Evolutionary conservation across 2,329 filamentous ascomycete species (phyloP), one percentile per base, ranked within the genome.

Genomic region (Aphanoascus verrucosus): DNA sequence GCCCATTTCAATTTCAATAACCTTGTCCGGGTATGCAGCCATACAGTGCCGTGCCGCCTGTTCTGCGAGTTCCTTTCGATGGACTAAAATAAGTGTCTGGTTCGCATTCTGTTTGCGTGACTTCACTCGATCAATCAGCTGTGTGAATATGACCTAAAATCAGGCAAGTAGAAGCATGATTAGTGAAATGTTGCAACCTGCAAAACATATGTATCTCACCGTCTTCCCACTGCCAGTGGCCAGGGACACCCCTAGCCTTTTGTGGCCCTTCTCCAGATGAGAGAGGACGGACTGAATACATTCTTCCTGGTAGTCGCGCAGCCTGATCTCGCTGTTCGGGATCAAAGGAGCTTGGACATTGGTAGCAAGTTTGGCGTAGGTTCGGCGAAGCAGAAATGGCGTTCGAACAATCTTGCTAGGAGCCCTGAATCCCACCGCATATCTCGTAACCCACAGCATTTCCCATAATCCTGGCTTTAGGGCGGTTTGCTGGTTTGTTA

Each of bases 191-290:
- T 12, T 7, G 28, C 5, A 2, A 14, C 31, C 9, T 5, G 31
- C 8, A 46, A 47, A 17, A 15, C 43, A 35, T 32, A 9, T 6
- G 11, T 28, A 32, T 62, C 77, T 56, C 69, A 87, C 88, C 6
- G 89, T 96, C 68, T 96, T 96, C 5, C 89, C 89, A 58, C 86
- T 83, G 1, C 90, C 89, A 2, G 90, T 96, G 2, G 89, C 90
- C 35, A 96, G 69, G 0, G 90, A 95, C 4, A 95, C 79, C 0
- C 89, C 89, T 1, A 95, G 72, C 5, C 90, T 79, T 63, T 86
- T 89, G 59, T 90, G 81, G 0, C 89, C 89, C 34, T 79, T 70
- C 2, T 78, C 67, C 0, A 94, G 67, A 53, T 88, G 81, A 1
- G 76, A 70, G 1, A 94, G 71, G 2, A 95, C 86, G 0, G 88